Evolutionary conservation across 371 early-diverging fungal species (phyloP).

Genomic region (Mucor racemosus): DNA sequence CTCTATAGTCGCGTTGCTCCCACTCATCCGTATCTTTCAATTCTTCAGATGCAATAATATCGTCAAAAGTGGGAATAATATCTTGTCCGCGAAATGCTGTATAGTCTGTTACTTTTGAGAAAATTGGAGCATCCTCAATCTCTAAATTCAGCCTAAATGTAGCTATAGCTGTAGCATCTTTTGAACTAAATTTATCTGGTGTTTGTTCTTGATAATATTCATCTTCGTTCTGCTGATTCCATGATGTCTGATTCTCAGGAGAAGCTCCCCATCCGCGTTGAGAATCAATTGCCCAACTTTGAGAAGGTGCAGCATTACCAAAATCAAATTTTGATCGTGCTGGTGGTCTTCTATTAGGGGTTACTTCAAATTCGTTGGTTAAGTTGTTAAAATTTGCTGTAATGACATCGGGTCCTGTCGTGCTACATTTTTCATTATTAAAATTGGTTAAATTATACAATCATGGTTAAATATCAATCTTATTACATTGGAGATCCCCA

Average conservation of each 20-base stretch:
- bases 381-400: conserved; percentile 23
- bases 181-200: conserved; percentile 1
- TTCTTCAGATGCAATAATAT: conserved; percentile 22
- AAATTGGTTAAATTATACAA: not conserved
- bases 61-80: conserved; percentile 37
- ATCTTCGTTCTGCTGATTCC: not conserved
- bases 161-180: conserved; percentile 8
- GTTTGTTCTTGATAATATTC: not conserved
- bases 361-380: conserved; percentile 28
- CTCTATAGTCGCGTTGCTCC: conserved; percentile 8
- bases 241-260: not conserved
- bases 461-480: not conserved
- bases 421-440: not conserved
- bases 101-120: conserved; percentile 35
- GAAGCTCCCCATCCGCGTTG: conserved; percentile 18
- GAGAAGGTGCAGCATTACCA: not conserved
- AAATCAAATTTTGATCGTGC: conserved; percentile 27
- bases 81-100: conserved; percentile 29
- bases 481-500: conserved; percentile 24
- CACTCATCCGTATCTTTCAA: conserved; percentile 22
- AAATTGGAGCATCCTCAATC: conserved; percentile 32
- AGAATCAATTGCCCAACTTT: conserved; percentile 10
- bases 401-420: conserved; percentile 15
- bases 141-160: conserved; percentile 36
- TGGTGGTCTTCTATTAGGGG: not conserved